Conservation (phyloP, 2,329 filamentous ascomycete species). For the Aspergillus calidoustus region DNA sequence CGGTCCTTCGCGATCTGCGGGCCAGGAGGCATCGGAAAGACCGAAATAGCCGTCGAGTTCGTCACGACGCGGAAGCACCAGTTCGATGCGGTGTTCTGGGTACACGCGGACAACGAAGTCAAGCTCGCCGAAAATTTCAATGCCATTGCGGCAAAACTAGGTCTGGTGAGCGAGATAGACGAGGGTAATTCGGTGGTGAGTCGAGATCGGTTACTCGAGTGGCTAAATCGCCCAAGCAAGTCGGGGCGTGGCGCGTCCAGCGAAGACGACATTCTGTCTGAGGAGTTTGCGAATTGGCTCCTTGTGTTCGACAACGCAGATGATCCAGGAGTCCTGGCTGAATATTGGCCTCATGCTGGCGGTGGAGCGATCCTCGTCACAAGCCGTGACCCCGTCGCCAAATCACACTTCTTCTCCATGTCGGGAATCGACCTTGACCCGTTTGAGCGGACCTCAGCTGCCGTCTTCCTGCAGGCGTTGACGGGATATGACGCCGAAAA, state of each 20-base stretch:
- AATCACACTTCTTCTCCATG: background rate
- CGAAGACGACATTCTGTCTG: background rate
- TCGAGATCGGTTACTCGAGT: constrained; percentile 30
- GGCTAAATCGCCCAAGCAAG: constrained; percentile 26
- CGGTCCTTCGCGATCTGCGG: constrained; percentile 30
- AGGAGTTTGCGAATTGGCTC: constrained; percentile 3
- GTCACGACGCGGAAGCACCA: constrained; percentile 22
- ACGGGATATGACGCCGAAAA: background rate
- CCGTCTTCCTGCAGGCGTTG: background rate
- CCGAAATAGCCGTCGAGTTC: constrained; percentile 37
- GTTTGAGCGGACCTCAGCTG: background rate
- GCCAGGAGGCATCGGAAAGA: constrained; percentile 30
- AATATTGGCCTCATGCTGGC: constrained; percentile 11
- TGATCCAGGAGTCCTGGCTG: constrained; percentile 1
- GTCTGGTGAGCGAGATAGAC: constrained; percentile 29
- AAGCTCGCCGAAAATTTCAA: constrained; percentile 32
- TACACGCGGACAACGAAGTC: constrained; percentile 31
- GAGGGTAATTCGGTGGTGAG: constrained; percentile 28
- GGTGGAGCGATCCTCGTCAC: constrained; percentile 9
- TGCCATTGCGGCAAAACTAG: constrained; percentile 29
- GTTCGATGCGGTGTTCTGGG: constrained; percentile 40
- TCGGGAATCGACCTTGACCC: background rate
- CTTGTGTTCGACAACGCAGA: constrained; percentile 16
- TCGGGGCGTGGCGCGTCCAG: background rate
- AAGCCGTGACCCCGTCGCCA: constrained; percentile 12